Base-by-base conservation (phyloP, 768 basidiomycete genomes). In the Dentipellis fragilis region DNA sequence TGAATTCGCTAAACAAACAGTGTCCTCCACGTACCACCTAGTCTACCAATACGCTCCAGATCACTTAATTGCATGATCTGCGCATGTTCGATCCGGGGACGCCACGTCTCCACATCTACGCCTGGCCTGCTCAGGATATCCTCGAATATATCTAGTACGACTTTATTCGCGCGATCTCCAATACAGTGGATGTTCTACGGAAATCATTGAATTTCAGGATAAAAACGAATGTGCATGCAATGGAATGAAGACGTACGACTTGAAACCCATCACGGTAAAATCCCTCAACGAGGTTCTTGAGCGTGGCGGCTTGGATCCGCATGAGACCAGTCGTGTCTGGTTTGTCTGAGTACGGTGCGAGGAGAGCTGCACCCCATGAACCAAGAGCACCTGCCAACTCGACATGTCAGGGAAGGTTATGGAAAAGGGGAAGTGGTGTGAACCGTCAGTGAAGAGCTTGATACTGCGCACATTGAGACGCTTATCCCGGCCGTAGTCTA, bases 81-180 rank as follows among this genome's bases (percentile, higher is more conserved):
- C 0, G 93, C 87, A 68, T 98, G 95, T 66, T 98, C 95, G 9
- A 96, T 83, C 42, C 95, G 76, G 1, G 91, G 86, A 10, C 93
- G 75, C 67, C 81, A 78, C 52, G 72, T 68, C 2, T 71, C 64
- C 5, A 75, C 72, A 54, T 80, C 57, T 2, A 49, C 54, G 0
- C 63, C 60, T 42, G 70, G 54, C 52, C 49, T 54, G 22, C 38
- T 55, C 11, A 62, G 54, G 2, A 87, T 72, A 6, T 74, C 69
- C 66, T 94, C 89, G 64, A 89, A 93, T 9, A 92, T 84, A 63
- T 96, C 83, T 21, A 97, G 77, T 1, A 92, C 80, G 34, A 86
- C 73, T 35, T 85, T 77, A 64, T 95, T 96, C 35, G 92, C 93
- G 46, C 83, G 81, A 64, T 98, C 95, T 1, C 90, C 90, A 10